Evolutionary conservation across 352 stramenopile genomes (phyloP).

Genomic region (Phytophthora fragariaefolia): DNA sequence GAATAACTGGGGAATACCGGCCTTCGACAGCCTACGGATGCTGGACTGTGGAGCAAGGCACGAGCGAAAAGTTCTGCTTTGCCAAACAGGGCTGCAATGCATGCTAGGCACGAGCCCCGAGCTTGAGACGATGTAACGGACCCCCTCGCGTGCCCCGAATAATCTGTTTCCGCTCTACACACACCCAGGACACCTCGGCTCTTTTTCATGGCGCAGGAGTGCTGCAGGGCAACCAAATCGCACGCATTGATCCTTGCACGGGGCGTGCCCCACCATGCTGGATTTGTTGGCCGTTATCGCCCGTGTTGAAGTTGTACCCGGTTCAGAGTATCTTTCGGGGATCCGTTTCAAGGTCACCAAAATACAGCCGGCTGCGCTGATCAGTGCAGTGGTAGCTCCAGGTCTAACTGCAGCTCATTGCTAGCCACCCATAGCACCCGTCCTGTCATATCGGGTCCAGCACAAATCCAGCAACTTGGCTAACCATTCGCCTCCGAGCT

Average conservation of each 20-base stretch:
- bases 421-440: background rate
- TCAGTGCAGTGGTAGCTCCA: too few species aligned
- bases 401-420: background rate
- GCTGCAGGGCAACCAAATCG: conserved; percentile 8
- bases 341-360: conserved; percentile 36
- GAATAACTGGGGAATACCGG: conserved; percentile 1
- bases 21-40: too few species aligned
- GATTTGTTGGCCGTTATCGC: conserved; percentile 8
- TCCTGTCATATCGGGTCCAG: too few species aligned
- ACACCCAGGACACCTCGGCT: conserved; percentile 16
- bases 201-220: conserved; percentile 16
- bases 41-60: too few species aligned
- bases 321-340: conserved; percentile 31
- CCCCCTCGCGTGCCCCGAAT: conserved; percentile 31
- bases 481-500: background rate
- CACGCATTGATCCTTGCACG: conserved; percentile 3
- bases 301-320: conserved; percentile 40
- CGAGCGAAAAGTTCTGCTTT: conserved; percentile 13
- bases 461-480: background rate
- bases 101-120: conserved; percentile 4
- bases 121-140: conserved; percentile 24
- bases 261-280: background rate
- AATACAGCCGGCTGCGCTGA: too few species aligned
- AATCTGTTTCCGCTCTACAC: conserved; percentile 33
- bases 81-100: background rate